Conservation (phyloP, 2,329 filamentous ascomycete genomes). For the Ophiocordyceps camponoti-leonardi region DNA sequence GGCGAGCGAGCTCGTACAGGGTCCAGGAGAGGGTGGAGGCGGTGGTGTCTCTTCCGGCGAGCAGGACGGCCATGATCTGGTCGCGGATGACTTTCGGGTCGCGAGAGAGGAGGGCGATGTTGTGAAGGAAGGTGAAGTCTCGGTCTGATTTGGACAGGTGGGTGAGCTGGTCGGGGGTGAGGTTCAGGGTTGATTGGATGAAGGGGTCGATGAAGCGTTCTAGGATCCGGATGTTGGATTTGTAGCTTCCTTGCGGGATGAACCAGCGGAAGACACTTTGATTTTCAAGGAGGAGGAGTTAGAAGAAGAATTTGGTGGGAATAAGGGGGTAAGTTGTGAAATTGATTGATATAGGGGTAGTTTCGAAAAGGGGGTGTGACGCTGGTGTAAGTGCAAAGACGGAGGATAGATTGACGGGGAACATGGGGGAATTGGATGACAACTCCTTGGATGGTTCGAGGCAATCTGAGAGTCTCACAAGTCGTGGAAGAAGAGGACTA, state of each 20-base stretch:
- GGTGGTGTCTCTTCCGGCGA: slow-evolving; percentile 79
- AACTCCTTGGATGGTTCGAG: too few relatives aligned
- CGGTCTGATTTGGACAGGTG: slow-evolving; percentile 51
- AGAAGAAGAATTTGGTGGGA: not conserved
- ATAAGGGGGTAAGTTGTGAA: too few relatives aligned
- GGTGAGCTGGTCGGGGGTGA: slow-evolving; percentile 52
- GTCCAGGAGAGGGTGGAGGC: slow-evolving; percentile 67
- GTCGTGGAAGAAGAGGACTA: too few relatives aligned
- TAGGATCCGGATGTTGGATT: slow-evolving; percentile 45
- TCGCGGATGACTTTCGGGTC: slow-evolving; percentile 59
- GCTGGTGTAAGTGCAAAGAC: not conserved
- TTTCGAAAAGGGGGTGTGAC: not conserved
- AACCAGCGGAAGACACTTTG: slow-evolving; percentile 45
- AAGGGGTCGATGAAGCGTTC: slow-evolving; percentile 63
- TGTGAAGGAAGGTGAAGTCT: slow-evolving; percentile 74
- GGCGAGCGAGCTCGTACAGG: slow-evolving; percentile 62
- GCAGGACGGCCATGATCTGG: slow-evolving; percentile 65
- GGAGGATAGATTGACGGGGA: too few relatives aligned
- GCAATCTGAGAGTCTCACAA: too few relatives aligned
- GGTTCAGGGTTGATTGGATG: slow-evolving; percentile 54
- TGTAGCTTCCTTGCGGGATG: slow-evolving; percentile 49
- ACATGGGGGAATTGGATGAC: too few relatives aligned
- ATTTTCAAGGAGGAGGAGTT: slow-evolving; percentile 20
- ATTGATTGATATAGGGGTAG: too few relatives aligned
- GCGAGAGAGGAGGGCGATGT: slow-evolving; percentile 65